phyloP scores from a whole-genome alignment of 75 land plant species.

The Isoetes taiwanensis region DNA sequence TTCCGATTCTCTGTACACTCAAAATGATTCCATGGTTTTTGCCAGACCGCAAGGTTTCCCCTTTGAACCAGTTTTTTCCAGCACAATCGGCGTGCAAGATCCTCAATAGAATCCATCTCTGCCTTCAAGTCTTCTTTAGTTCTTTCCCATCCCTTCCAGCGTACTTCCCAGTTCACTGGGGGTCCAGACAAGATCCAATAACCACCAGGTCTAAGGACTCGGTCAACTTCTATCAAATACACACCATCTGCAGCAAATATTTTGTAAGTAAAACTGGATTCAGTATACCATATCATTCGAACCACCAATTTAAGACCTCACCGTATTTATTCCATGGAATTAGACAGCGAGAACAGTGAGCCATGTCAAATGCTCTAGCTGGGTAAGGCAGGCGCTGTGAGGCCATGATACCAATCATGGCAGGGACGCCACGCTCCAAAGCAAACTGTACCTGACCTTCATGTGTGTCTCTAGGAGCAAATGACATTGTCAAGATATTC shows the following conservation, averaged over 20 bases:
- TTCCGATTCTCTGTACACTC: neutral
- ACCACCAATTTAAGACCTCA: neutral
- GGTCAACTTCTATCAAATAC: conserved; percentile 2
- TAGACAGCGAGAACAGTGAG: conserved; percentile 3
- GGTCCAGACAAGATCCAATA: conserved; percentile 5
- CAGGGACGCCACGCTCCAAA: conserved; percentile 3
- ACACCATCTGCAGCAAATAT: neutral
- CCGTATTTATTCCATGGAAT: neutral
- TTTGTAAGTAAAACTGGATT: no score
- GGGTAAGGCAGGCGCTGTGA: conserved; percentile 3
- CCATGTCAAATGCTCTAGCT: conserved; percentile 1
- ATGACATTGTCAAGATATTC: conserved; percentile 3
- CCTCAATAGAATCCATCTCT: neutral
- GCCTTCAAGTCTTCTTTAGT: conserved; percentile 3
- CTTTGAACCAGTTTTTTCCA: neutral
- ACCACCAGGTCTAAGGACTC: conserved; percentile 5
- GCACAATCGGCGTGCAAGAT: neutral
- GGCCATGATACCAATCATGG: conserved; percentile 6
- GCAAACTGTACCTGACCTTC: conserved; percentile 9
- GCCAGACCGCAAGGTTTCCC: conserved; percentile 8
- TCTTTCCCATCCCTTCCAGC: conserved; percentile 3
- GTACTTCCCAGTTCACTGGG: neutral
- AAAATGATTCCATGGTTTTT: neutral
- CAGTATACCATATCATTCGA: no score
- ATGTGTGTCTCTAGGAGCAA: conserved; percentile 6